These are phyloP conservation scores for Geranium brycei DNA, from an alignment of 345 rosid genomes.

Conservation along the genomic window DNA sequence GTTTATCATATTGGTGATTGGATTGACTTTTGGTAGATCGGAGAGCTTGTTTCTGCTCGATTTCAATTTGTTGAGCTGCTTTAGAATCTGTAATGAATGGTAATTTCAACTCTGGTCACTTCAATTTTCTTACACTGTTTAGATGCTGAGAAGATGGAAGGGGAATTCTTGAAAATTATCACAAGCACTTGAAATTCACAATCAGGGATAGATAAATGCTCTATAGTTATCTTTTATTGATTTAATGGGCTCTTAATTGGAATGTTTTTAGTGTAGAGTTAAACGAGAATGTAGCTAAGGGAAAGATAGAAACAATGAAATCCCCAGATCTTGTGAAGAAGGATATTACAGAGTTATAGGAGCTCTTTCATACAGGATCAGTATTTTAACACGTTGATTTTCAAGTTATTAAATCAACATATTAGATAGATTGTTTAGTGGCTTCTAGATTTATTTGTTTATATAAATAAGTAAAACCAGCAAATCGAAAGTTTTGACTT, in stretches of 20 bases:
- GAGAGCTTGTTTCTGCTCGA: conserved; percentile 1
- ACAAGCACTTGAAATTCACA: background rate
- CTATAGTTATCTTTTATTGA: background rate
- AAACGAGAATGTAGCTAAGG: background rate
- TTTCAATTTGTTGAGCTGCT: background rate
- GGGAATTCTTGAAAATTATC: background rate
- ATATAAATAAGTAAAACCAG: background rate
- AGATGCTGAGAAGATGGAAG: background rate
- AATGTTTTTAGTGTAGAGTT: background rate
- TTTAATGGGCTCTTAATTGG: background rate
- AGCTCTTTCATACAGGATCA: no score
- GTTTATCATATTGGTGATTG: conserved; percentile 2
- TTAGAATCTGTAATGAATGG: background rate
- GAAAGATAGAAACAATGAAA: no score
- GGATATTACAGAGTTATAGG: no score
- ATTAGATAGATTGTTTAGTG: background rate
- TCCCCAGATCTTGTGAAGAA: no score
- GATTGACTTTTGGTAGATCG: background rate
- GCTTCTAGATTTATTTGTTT: no score
- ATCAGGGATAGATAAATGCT: background rate
- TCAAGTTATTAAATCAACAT: background rate
- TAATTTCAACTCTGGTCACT: background rate
- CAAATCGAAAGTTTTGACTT: background rate
- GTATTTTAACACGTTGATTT: background rate
- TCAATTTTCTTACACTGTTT: background rate